Evolutionary conservation across 139 green algal genomes (phyloP).

Genomic region (Edaphochlamys debaryana): DNA sequence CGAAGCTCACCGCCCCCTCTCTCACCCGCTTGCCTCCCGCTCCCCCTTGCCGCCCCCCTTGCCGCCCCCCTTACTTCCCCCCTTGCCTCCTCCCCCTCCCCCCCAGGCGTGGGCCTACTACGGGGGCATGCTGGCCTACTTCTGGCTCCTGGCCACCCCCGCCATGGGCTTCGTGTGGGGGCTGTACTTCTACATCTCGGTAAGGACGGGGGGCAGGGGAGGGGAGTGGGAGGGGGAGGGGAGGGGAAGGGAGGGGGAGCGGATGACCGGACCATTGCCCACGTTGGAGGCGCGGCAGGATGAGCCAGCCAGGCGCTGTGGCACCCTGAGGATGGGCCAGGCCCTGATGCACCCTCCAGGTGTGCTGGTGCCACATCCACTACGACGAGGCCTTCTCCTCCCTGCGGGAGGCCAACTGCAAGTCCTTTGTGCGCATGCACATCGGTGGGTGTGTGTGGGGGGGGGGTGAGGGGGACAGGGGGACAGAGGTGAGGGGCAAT

Average conservation of each 20-base stretch:
- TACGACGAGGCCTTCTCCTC: slow-evolving; percentile 89
- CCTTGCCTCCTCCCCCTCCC: neutral
- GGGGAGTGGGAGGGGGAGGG: neutral
- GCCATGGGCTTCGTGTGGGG: slow-evolving; percentile 86
- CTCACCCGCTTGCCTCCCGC: neutral
- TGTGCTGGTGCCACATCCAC: slow-evolving; percentile 83
- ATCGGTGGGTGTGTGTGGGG: slow-evolving; percentile 51
- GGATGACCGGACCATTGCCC: neutral
- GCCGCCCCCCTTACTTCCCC: neutral
- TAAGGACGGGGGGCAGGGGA: slow-evolving; percentile 56
- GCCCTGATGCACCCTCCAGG: neutral
- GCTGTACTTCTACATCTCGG: slow-evolving; percentile 85
- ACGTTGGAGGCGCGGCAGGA: neutral
- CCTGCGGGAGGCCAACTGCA: slow-evolving; percentile 80
- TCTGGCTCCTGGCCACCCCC: slow-evolving; percentile 91
- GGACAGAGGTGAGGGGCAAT: too few relatives aligned
- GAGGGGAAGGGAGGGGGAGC: neutral
- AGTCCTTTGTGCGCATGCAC: slow-evolving; percentile 85
- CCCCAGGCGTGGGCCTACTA: slow-evolving; percentile 82
- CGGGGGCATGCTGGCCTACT: slow-evolving; percentile 86
- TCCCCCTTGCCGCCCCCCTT: neutral
- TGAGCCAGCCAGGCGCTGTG: neutral
- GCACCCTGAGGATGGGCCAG: neutral
- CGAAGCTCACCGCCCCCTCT: too few relatives aligned
- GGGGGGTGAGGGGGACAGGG: too few relatives aligned